Conservation (phyloP, 306 rosid species). For the Urtica urens region DNA sequence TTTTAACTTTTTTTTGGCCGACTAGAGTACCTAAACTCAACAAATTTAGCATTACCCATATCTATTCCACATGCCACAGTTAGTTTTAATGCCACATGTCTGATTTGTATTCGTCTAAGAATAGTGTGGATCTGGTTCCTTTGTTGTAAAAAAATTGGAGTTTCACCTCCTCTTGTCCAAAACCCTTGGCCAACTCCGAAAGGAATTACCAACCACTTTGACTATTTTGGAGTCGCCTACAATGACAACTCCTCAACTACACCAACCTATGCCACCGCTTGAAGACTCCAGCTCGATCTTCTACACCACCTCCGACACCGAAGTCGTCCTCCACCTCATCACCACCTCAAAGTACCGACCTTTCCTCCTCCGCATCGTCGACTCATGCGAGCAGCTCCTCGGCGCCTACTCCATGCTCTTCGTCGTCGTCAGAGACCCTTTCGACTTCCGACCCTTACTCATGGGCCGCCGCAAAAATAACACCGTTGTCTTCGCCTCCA, state of each 20-base stretch:
- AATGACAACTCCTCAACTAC: slow-evolving; percentile 82
- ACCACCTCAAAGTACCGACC: slow-evolving; percentile 68
- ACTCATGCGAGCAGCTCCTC: slow-evolving; percentile 71
- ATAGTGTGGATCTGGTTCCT: no score
- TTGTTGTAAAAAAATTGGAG: no score
- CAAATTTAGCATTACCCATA: no score
- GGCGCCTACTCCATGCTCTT: slow-evolving; percentile 87
- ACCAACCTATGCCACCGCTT: slow-evolving; percentile 39
- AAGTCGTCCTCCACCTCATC: slow-evolving; percentile 80
- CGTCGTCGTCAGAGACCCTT: slow-evolving; percentile 71
- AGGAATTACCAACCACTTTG: slow-evolving; percentile 62
- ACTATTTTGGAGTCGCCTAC: slow-evolving; percentile 81
- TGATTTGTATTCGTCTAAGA: no score
- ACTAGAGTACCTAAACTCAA: no score
- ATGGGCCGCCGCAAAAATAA: slow-evolving; percentile 94
- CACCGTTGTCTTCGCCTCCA: slow-evolving; percentile 83
- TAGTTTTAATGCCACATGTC: no score
- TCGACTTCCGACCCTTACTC: slow-evolving; percentile 74
- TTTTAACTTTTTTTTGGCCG: no score
- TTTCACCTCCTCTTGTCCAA: no score
- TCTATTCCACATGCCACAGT: no score
- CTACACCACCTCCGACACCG: slow-evolving; percentile 85
- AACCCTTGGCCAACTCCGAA: no score
- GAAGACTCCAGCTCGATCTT: slow-evolving; percentile 79
- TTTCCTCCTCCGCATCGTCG: slow-evolving; percentile 56